phyloP scores from a whole-genome alignment of 2,329 filamentous ascomycete species.

The Monilinia fructicola region DNA sequence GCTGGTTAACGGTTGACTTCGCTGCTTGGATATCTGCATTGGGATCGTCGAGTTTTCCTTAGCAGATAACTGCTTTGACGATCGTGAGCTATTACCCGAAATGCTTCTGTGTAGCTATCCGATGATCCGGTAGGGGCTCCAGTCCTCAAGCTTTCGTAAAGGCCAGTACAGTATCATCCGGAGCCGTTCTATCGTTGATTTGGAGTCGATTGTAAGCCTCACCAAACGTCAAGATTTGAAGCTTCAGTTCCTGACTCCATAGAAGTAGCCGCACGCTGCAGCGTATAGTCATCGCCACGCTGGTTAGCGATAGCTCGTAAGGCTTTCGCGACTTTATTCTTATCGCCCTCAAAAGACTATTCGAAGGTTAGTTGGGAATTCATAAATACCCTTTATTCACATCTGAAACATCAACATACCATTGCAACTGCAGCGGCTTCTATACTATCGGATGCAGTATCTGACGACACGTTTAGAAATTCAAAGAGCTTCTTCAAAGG shows the following conservation, averaged over 20 bases:
- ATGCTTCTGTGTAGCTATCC: constrained; percentile 39
- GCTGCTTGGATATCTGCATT: constrained; percentile 37
- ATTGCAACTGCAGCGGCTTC: constrained; percentile 39
- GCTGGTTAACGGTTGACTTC: constrained; percentile 53
- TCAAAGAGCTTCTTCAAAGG: constrained; percentile 61
- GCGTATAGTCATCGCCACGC: constrained; percentile 32
- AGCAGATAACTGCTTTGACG: constrained; percentile 39
- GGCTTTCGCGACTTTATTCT: constrained; percentile 36
- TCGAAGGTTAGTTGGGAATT: constrained; percentile 17
- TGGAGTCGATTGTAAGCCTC: constrained; percentile 41
- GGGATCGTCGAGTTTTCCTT: constrained; percentile 41
- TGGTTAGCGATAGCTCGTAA: constrained; percentile 38
- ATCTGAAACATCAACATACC: constrained; percentile 30
- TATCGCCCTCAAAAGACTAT: constrained; percentile 38
- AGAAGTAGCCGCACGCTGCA: constrained; percentile 35
- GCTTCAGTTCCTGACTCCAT: constrained; percentile 36
- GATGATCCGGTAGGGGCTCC: constrained; percentile 37
- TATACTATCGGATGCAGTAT: constrained; percentile 39
- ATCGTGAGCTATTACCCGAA: constrained; percentile 39
- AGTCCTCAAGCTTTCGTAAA: constrained; percentile 37
- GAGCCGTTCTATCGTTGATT: constrained; percentile 31
- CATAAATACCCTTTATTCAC: too few relatives aligned
- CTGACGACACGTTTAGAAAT: constrained; percentile 51
- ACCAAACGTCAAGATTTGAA: constrained; percentile 31
- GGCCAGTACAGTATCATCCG: constrained; percentile 39